Conservation (phyloP, 2,329 filamentous ascomycete genomes). For the Monosporascus sp. region DNA sequence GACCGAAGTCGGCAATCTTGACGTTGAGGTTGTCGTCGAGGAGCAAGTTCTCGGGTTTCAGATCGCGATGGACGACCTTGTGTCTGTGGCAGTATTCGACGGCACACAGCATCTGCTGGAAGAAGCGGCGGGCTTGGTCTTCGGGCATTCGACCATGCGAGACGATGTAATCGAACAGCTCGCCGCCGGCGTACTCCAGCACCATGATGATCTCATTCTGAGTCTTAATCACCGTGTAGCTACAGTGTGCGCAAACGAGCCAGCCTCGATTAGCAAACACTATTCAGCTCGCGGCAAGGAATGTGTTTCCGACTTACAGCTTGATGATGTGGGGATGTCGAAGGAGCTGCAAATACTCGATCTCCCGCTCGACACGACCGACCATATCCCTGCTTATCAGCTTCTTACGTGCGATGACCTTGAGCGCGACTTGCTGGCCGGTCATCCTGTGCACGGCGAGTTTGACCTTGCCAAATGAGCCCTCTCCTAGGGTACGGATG, state of each 20-base stretch:
- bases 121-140: conserved; percentile 90
- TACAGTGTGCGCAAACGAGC: conserved; percentile 27
- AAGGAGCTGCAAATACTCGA: conserved; percentile 92
- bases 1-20: conserved; percentile 97
- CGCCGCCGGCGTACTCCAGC: conserved; percentile 91
- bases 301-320: conserved; percentile 55
- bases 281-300: background rate
- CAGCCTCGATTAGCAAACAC: conserved; percentile 17
- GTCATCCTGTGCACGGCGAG: conserved; percentile 88
- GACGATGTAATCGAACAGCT: conserved; percentile 97
- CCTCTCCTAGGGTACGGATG: conserved; percentile 85
- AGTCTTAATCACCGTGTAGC: conserved; percentile 95
- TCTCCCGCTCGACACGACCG: conserved; percentile 93
- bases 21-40: conserved; percentile 95
- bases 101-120: conserved; percentile 97
- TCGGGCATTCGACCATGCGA: conserved; percentile 89
- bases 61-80: conserved; percentile 95
- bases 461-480: conserved; percentile 98
- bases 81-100: conserved; percentile 98
- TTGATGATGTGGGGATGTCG: conserved; percentile 99
- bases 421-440: conserved; percentile 91
- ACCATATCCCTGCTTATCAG: conserved; percentile 97
- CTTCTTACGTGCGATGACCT: conserved; percentile 96
- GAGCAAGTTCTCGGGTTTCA: conserved; percentile 95
- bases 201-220: conserved; percentile 97